Percentiles rank a stretch among this genome's conserved stretches.
Evolutionary conservation across 345 rosid species (phyloP).

Genomic region (Arabidopsis thaliana): TAIR10.1 NC_003070.9:672501-673000

Average conservation of each 20-base stretch:
- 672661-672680: conserved; percentile 68
- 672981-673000: not conserved
- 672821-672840: not conserved
- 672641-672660: conserved; percentile 40
- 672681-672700: conserved; percentile 24
- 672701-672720: conserved; percentile 26
- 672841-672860: not conserved
- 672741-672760: conserved; percentile 1
- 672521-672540: conserved; percentile 75
- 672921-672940: not conserved
- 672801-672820: not conserved
- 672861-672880: conserved; percentile 1
- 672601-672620: not conserved
- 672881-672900: not conserved
- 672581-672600: not conserved
- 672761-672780: no score
- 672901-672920: not conserved
- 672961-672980: conserved; percentile 3
- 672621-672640: not conserved
- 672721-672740: conserved; percentile 6
- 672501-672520: conserved; percentile 53
- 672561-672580: conserved; percentile 6
- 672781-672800: no score
- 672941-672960: not conserved
- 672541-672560: conserved; percentile 50